phyloP scores from a whole-genome alignment of 495 filamentous ascomycete species.

The Tuber microsphaerosporum region DNA sequence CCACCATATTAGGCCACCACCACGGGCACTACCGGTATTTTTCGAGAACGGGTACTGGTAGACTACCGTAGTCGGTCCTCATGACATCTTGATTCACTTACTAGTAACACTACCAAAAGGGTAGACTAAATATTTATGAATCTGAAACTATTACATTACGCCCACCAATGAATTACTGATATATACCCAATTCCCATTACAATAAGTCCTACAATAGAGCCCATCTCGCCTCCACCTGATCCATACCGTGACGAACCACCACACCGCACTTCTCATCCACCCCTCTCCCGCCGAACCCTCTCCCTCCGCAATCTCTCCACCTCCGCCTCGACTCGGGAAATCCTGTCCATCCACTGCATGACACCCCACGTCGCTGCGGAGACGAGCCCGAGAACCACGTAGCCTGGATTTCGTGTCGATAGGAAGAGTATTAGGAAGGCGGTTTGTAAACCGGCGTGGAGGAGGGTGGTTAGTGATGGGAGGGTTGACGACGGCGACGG shows the following conservation, averaged over 20 bases:
- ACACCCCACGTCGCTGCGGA: conserved; percentile 80
- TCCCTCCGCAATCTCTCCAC: conserved; percentile 49
- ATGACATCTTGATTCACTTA: neutral
- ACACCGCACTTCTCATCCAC: conserved; percentile 5
- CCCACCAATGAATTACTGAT: neutral
- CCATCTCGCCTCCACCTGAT: neutral
- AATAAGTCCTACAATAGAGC: neutral
- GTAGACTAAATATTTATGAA: too few relatives aligned
- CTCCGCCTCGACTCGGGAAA: conserved; percentile 58
- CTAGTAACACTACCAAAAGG: too few relatives aligned
- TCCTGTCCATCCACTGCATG: conserved; percentile 78
- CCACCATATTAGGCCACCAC: neutral
- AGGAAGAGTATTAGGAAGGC: conserved; percentile 67
- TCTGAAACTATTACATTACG: neutral
- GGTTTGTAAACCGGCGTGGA: conserved; percentile 47
- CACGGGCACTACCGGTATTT: neutral
- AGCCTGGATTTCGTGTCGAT: conserved; percentile 79
- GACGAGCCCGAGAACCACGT: conserved; percentile 66
- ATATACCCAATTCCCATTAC: neutral
- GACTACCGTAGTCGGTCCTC: neutral
- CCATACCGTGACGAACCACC: neutral
- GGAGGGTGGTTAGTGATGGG: conserved; percentile 68
- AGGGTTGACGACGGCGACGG: conserved; percentile 68
- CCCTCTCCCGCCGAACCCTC: conserved; percentile 42
- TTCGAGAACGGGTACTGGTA: too few relatives aligned